Percentiles rank a stretch among this genome's conserved stretches.
phyloP scores from a whole-genome alignment of 345 rosid genomes.

The Moricandia moricandioides region DNA sequence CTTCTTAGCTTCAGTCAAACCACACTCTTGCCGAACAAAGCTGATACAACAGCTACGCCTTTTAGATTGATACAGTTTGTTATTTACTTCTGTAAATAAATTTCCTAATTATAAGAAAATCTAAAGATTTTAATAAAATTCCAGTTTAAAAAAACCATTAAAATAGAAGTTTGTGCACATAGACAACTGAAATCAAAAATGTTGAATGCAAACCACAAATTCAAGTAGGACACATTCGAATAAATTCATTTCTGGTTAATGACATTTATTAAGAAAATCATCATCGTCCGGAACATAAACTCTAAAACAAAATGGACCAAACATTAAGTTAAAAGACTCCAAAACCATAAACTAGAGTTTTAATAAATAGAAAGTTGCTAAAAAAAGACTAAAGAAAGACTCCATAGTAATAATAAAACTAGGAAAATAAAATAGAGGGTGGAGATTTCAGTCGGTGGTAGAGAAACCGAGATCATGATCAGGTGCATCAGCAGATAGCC shows the following conservation, averaged over 20 bases:
- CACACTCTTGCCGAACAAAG: conserved; percentile 69
- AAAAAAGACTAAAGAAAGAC: not conserved
- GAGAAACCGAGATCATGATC: conserved; percentile 45
- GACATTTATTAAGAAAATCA: conserved; percentile 1
- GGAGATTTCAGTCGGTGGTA: conserved; percentile 18
- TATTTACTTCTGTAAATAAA: not conserved
- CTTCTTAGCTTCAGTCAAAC: conserved; percentile 50
- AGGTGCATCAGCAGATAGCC: conserved; percentile 35
- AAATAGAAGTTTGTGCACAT: not conserved
- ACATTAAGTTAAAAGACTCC: conserved; percentile 1
- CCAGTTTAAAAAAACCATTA: not conserved
- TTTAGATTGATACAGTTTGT: conserved; percentile 43
- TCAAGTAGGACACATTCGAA: conserved; percentile 6
- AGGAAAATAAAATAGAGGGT: not conserved
- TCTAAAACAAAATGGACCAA: not conserved
- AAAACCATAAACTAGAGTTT: not conserved
- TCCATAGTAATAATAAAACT: conserved; percentile 10
- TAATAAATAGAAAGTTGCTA: not conserved
- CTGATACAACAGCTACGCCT: conserved; percentile 84
- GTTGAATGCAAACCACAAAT: conserved; percentile 8
- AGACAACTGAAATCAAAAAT: not conserved
- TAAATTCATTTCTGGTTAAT: not conserved
- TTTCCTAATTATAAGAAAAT: too few relatives aligned
- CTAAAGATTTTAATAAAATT: too few relatives aligned
- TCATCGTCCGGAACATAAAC: not conserved